Evolutionary conservation across 2,329 filamentous ascomycete species (phyloP), one percentile per base, ranked within the genome.

Genomic region (Albophoma yamanashiensis): DNA sequence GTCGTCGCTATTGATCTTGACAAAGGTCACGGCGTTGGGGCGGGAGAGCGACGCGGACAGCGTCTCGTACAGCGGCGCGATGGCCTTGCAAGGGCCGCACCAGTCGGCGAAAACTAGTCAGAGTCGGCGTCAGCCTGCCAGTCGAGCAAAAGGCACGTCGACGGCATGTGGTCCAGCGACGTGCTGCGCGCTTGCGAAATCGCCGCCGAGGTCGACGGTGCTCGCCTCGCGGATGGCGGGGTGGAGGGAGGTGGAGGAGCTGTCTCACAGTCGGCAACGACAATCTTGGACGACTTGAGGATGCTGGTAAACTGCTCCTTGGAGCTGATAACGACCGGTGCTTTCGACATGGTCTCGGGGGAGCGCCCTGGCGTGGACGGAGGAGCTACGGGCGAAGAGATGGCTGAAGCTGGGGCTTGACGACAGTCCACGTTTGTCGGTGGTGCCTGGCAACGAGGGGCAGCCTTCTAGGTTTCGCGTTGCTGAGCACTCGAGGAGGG

Each of bases 261-360:
- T 39, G n/a, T 52, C 90, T 82, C 79, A 96, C 92, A 97, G 76
- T 96, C 90, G 69, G 88, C 87, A 59, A 97, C 87, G 50, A 97
- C 90, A 62, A 96, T 84, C 65, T 83, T 85, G 40, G 89, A 92
- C 59, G 82, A 85, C 63, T 82, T 82, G 63, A 96, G 80, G 62
- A 94, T 75, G 39, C 77, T 75, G 67, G 80, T 82, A 68, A 95
- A 88, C 70, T 93, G 86, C 68, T 79, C 78, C 65, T 77, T 75
- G 61, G 81, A 83, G 69, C 74, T 72, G 59, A 75, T 74, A 58
- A 63, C 58, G 52, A 73, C 65, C 25, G 66, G 62, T 43, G 66
- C 61, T 57, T 65, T 62, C 38, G 71, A 67, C 72, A 74, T 74
- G 60, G 64, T 67, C 25, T 58, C 25, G 31, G 55, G 40, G 39